Conservation (phyloP, 257 asterid species). For the Rauvolfia tetraphylla region DNA sequence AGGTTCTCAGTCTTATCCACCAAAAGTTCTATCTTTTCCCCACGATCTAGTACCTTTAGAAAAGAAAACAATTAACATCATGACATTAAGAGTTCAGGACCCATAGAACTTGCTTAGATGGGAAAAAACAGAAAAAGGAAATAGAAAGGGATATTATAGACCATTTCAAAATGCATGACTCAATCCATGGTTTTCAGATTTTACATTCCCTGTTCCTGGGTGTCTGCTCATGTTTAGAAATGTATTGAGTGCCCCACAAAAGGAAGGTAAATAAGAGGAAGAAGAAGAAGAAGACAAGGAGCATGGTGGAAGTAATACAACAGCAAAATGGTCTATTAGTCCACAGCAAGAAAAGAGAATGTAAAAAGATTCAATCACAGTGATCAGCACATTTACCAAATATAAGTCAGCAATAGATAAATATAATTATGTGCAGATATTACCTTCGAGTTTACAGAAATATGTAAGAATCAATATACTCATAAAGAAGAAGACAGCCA, state of each 20-base stretch:
- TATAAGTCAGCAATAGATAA: background rate
- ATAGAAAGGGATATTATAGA: background rate
- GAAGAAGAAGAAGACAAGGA: no score
- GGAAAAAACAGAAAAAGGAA: background rate
- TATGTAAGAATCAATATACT: background rate
- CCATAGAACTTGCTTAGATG: background rate
- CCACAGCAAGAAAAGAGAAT: background rate
- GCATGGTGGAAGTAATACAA: background rate
- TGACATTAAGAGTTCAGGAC: background rate
- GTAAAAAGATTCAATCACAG: background rate
- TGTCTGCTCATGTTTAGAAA: background rate
- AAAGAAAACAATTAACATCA: background rate
- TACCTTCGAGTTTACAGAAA: background rate
- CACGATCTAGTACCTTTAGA: slow-evolving; percentile 85
- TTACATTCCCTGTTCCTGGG: background rate
- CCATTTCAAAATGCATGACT: background rate
- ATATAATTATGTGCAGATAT: background rate
- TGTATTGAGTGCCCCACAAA: background rate
- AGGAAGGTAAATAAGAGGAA: no score
- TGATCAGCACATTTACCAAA: background rate
- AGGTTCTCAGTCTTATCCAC: slow-evolving; percentile 93
- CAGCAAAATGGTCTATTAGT: background rate
- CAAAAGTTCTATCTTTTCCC: slow-evolving; percentile 84
- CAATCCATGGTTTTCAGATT: background rate
- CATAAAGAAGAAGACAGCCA: background rate